Conservation (phyloP, 306 rosid genomes). For the Lathyrus aphaca region DNA sequence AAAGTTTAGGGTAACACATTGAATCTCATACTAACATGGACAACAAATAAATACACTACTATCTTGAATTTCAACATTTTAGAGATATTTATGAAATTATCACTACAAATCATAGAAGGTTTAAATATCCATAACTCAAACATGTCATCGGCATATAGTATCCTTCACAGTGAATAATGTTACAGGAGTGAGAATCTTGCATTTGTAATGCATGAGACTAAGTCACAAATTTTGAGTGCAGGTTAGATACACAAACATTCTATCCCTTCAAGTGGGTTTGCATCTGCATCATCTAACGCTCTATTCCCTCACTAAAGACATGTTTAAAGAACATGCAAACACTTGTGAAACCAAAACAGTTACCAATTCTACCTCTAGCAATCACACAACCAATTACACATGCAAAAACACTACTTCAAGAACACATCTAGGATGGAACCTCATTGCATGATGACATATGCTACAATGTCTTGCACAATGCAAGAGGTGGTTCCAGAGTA, state of each 20-base stretch:
- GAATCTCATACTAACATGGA: background rate
- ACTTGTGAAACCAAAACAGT: background rate
- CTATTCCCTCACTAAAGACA: background rate
- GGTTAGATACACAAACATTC: background rate
- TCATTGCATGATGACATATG: background rate
- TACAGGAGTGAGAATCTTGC: no score
- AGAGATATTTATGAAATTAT: constrained; percentile 12
- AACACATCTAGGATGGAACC: constrained; percentile 19
- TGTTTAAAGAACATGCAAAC: background rate
- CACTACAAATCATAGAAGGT: background rate
- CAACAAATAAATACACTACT: background rate
- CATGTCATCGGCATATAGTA: background rate
- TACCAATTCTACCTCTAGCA: background rate
- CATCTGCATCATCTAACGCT: constrained; percentile 14
- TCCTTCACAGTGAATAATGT: background rate
- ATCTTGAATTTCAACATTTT: background rate
- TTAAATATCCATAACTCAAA: constrained; percentile 13
- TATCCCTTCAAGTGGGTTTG: background rate
- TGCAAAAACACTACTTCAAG: constrained; percentile 2
- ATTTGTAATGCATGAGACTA: background rate
- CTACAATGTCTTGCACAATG: background rate
- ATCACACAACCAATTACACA: background rate
- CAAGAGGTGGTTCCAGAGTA: background rate
- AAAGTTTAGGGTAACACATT: background rate
- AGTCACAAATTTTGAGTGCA: background rate